Conservation (phyloP, 106 monocot genomes). For the Platanthera guangdongensis region DNA sequence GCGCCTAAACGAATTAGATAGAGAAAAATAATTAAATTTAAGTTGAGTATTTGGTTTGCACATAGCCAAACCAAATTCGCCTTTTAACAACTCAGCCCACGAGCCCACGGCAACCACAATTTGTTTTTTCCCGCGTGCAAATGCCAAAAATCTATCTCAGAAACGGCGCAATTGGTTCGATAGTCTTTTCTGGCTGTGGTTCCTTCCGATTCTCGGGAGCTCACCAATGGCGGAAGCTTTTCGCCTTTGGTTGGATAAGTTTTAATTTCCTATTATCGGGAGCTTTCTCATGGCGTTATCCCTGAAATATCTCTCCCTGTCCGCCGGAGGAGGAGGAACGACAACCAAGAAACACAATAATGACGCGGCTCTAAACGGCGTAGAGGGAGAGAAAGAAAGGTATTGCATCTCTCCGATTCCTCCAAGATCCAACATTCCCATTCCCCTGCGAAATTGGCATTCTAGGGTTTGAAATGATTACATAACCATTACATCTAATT, state of each 20-base stretch:
- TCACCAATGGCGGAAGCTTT: neutral
- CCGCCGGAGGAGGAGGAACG: neutral
- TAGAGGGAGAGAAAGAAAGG: constrained; percentile 1
- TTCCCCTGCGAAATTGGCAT: neutral
- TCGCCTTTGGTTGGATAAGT: too few relatives aligned
- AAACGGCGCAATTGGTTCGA: neutral
- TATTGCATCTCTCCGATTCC: neutral
- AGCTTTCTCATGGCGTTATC: neutral
- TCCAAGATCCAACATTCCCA: neutral
- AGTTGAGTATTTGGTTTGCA: too few relatives aligned
- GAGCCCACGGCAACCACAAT: too few relatives aligned
- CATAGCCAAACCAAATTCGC: too few relatives aligned
- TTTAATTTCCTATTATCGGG: neutral
- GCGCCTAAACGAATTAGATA: too few relatives aligned
- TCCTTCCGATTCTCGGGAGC: neutral
- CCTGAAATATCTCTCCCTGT: neutral
- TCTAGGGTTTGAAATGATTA: neutral
- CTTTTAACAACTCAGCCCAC: too few relatives aligned
- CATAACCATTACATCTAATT: neutral
- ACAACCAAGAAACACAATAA: neutral
- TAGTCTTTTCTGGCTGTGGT: neutral
- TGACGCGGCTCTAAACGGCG: neutral
- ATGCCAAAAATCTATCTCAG: neutral
- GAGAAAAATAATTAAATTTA: too few relatives aligned
- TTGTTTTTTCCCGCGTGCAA: too few relatives aligned